Conservation (phyloP, 2,329 filamentous ascomycete genomes). For the Neobulgaria alba region DNA sequence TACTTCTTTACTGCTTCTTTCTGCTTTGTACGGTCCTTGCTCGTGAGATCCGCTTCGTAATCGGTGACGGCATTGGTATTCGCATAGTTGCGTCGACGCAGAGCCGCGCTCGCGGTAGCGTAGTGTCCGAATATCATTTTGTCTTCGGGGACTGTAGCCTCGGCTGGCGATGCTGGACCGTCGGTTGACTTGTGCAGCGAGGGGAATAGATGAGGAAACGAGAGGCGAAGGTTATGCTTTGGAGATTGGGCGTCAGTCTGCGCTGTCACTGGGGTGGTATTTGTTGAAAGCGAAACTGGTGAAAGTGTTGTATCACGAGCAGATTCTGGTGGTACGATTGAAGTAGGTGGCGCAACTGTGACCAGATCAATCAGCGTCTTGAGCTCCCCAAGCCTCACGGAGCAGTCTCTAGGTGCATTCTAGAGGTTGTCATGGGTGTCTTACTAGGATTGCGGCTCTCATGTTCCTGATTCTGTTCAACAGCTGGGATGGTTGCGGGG, state of each 20-base stretch:
- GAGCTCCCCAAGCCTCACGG: not conserved
- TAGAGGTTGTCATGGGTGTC: constrained; percentile 2
- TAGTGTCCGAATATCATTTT: constrained; percentile 21
- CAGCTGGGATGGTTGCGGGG: not conserved
- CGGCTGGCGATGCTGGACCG: constrained; percentile 3
- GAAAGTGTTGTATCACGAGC: constrained; percentile 11
- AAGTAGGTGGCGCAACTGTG: constrained; percentile 10
- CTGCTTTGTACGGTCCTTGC: constrained; percentile 52
- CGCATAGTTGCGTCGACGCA: constrained; percentile 22
- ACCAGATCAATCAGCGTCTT: constrained; percentile 8
- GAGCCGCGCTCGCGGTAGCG: constrained; percentile 5
- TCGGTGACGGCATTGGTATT: constrained; percentile 32
- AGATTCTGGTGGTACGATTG: constrained; percentile 8
- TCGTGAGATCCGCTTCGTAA: constrained; percentile 52
- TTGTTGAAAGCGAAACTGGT: constrained; percentile 4
- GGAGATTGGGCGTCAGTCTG: constrained; percentile 2
- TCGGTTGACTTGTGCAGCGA: constrained; percentile 7
- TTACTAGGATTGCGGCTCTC: constrained; percentile 7
- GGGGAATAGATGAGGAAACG: constrained; percentile 4
- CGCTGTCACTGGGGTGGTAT: constrained; percentile 2
- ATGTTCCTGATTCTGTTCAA: constrained; percentile 1
- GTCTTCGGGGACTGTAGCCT: constrained; percentile 7
- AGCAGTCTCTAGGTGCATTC: not conserved
- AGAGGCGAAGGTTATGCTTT: constrained; percentile 3
- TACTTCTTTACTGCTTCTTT: constrained; percentile 53